These are phyloP conservation scores for Colletotrichum chrysophilum DNA, from an alignment of 2,329 filamentous ascomycete genomes.

Conservation along the genomic window DNA sequence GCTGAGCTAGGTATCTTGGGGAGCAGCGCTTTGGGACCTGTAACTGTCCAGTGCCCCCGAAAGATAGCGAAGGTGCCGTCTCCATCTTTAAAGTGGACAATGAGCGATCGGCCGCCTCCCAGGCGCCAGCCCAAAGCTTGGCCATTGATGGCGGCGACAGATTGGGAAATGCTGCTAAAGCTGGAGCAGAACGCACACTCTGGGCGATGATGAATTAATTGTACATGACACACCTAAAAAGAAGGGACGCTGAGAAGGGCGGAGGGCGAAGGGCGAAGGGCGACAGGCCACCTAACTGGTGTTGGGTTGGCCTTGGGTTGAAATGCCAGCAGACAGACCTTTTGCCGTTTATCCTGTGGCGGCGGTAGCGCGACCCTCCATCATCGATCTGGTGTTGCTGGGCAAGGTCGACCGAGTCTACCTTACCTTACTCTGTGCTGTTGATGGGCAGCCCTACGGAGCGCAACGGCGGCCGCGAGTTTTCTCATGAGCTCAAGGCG, in stretches of 20 bases:
- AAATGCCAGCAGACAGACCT: background rate
- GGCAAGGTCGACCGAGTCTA: background rate
- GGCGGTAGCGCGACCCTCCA: background rate
- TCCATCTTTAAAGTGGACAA: background rate
- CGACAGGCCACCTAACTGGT: background rate
- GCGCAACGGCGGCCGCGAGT: background rate
- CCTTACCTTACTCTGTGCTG: background rate
- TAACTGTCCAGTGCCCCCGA: background rate
- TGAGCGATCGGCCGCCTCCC: background rate
- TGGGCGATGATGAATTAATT: background rate
- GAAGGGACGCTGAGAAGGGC: background rate
- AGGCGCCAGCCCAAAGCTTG: background rate
- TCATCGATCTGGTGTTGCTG: background rate
- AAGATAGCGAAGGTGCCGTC: background rate
- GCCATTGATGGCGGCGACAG: background rate
- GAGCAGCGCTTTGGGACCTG: background rate
- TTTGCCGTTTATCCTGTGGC: background rate
- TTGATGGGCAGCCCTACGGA: background rate
- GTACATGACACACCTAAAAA: background rate
- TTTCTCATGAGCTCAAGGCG: background rate
- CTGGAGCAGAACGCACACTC: background rate
- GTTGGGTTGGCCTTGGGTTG: background rate
- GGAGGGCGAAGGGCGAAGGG: background rate
- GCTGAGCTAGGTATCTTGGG: slow-evolving; percentile 9
- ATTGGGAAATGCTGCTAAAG: background rate